Evolutionary conservation across 2,329 filamentous ascomycete species (phyloP).

Genomic region (Venturia aucupariae): DNA sequence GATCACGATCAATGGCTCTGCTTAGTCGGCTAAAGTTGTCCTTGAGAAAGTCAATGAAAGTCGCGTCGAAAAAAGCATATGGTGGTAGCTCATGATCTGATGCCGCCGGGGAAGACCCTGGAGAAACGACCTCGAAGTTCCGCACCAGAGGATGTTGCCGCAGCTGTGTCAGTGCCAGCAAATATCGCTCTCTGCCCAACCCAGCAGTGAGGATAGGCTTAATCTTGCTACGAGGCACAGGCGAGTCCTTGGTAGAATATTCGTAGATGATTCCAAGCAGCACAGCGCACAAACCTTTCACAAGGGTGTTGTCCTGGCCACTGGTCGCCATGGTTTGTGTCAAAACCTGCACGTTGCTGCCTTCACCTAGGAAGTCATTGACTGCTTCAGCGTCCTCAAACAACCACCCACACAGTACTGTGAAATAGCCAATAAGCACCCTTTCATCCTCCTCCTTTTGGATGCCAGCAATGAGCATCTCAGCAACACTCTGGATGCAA

Average conservation of each 20-base stretch:
- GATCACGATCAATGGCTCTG: slow-evolving; percentile 82
- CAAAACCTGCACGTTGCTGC: slow-evolving; percentile 81
- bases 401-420: slow-evolving; percentile 80
- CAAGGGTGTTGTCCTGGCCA: slow-evolving; percentile 40
- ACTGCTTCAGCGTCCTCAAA: slow-evolving; percentile 88
- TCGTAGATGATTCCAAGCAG: slow-evolving; percentile 87
- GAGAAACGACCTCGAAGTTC: slow-evolving; percentile 80
- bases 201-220: slow-evolving; percentile 68
- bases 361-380: slow-evolving; percentile 86
- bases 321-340: slow-evolving; percentile 58
- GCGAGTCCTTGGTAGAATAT: slow-evolving; percentile 95
- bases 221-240: slow-evolving; percentile 70
- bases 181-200: slow-evolving; percentile 78
- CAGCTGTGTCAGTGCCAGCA: slow-evolving; percentile 69
- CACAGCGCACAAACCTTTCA: slow-evolving; percentile 75
- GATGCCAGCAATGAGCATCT: slow-evolving; percentile 74
- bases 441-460: slow-evolving; percentile 69
- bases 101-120: slow-evolving; percentile 36
- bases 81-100: slow-evolving; percentile 8
- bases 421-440: slow-evolving; percentile 75
- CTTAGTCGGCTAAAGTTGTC: slow-evolving; percentile 85
- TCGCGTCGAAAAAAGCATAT: slow-evolving; percentile 75
- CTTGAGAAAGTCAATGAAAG: slow-evolving; percentile 89
- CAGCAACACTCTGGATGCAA: slow-evolving; percentile 78
- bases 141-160: slow-evolving; percentile 70